These are phyloP conservation scores for Hymenoscyphus occultus DNA, from an alignment of 2,329 filamentous ascomycete genomes.

Conservation along the genomic window DNA sequence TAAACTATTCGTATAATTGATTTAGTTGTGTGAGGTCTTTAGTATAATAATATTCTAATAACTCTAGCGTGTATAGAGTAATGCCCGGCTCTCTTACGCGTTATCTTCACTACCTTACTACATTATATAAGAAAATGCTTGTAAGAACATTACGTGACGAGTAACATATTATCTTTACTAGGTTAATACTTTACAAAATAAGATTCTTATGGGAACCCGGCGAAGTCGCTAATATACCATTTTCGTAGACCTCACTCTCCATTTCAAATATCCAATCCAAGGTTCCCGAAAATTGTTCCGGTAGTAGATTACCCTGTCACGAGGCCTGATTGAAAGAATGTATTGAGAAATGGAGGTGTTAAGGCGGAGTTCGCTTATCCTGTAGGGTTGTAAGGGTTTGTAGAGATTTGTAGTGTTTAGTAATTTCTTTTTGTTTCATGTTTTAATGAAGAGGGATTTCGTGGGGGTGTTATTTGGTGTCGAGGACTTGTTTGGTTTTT, in stretches of 20 bases:
- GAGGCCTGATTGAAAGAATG: background rate
- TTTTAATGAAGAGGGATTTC: too few species aligned
- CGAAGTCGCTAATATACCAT: background rate
- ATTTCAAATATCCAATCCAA: background rate
- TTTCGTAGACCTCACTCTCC: background rate
- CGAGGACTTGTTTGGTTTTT: too few species aligned
- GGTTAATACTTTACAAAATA: too few species aligned
- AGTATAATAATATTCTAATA: too few species aligned
- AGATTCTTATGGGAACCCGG: background rate
- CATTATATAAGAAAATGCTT: too few species aligned
- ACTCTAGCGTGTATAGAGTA: too few species aligned
- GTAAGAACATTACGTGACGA: background rate
- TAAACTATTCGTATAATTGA: too few species aligned
- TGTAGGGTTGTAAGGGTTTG: background rate
- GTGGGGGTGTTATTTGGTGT: too few species aligned
- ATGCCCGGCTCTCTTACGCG: too few species aligned
- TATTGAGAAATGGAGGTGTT: background rate
- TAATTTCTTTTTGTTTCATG: background rate
- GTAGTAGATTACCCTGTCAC: background rate
- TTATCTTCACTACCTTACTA: too few species aligned
- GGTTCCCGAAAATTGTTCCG: background rate
- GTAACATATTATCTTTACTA: background rate
- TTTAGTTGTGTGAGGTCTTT: too few species aligned
- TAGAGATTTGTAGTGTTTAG: too few species aligned
- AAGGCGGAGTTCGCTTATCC: background rate